phyloP scores from a whole-genome alignment of 441 rosid species.

The Macaranga tanarius region DNA sequence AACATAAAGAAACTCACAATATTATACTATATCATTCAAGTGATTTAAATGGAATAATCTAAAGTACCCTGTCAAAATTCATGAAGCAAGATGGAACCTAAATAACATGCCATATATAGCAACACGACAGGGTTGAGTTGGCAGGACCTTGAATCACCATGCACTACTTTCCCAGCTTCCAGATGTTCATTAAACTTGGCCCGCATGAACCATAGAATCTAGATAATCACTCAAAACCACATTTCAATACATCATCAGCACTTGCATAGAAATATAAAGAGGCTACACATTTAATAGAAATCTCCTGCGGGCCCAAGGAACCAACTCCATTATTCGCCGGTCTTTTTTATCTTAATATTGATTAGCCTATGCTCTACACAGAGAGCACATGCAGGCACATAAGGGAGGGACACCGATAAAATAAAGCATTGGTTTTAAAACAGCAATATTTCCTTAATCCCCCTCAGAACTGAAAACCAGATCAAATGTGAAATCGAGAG shows the following conservation, averaged over 20 bases:
- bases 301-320: not conserved
- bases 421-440: too few relatives aligned
- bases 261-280: not conserved
- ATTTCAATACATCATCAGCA: not conserved
- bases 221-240: not conserved
- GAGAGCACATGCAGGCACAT: too few relatives aligned
- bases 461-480: not conserved
- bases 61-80: not conserved
- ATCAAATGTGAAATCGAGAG: not conserved
- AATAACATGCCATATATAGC: not conserved
- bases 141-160: not conserved
- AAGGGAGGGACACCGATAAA: too few relatives aligned
- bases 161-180: not conserved
- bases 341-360: not conserved
- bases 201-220: conserved; percentile 5
- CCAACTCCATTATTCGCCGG: not conserved
- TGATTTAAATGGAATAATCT: too few relatives aligned
- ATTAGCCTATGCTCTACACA: not conserved
- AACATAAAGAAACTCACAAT: not conserved
- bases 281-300: not conserved
- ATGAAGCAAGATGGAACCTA: not conserved
- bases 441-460: not conserved
- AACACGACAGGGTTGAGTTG: not conserved
- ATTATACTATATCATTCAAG: too few relatives aligned
- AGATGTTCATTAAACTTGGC: not conserved